A percentile compares a stretch with the other conserved stretches of the same genome.
phyloP scores from a whole-genome alignment of 2,329 filamentous ascomycete species.

The Colletotrichum siamense region DNA sequence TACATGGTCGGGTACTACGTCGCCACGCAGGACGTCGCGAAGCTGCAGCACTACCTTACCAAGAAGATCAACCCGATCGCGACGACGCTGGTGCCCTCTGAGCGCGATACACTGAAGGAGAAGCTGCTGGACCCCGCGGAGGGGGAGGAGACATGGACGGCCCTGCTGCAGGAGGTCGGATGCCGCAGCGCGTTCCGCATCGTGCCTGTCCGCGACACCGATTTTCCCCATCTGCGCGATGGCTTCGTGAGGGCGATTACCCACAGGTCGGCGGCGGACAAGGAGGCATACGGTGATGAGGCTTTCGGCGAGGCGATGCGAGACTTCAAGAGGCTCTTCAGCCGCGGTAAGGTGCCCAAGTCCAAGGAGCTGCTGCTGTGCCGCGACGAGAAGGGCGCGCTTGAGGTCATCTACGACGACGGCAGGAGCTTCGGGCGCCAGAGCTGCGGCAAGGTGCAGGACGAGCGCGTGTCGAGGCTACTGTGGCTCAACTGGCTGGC shows the following conservation, averaged over 20 bases:
- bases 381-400: conserved; percentile 67
- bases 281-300: conserved; percentile 68
- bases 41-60: conserved; percentile 80
- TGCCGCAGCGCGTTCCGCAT: conserved; percentile 84
- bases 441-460: conserved; percentile 72
- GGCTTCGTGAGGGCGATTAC: conserved; percentile 89
- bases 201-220: conserved; percentile 89
- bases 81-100: conserved; percentile 81
- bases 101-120: conserved; percentile 76
- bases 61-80: conserved; percentile 78
- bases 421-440: conserved; percentile 51
- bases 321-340: conserved; percentile 83
- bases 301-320: conserved; percentile 76
- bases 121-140: conserved; percentile 72
- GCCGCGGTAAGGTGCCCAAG: conserved; percentile 81
- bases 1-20: conserved; percentile 96
- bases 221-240: conserved; percentile 91
- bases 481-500: conserved; percentile 92
- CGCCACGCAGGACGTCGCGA: conserved; percentile 79
- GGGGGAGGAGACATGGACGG: conserved; percentile 77
- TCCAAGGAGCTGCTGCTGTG: conserved; percentile 77
- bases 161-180: conserved; percentile 68
- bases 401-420: conserved; percentile 73
- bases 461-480: conserved; percentile 80
- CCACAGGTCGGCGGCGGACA: conserved; percentile 67